These are phyloP conservation scores for Solanum aculeatissimum DNA, from an alignment of 305 asterid species.

Conservation along the genomic window DNA sequence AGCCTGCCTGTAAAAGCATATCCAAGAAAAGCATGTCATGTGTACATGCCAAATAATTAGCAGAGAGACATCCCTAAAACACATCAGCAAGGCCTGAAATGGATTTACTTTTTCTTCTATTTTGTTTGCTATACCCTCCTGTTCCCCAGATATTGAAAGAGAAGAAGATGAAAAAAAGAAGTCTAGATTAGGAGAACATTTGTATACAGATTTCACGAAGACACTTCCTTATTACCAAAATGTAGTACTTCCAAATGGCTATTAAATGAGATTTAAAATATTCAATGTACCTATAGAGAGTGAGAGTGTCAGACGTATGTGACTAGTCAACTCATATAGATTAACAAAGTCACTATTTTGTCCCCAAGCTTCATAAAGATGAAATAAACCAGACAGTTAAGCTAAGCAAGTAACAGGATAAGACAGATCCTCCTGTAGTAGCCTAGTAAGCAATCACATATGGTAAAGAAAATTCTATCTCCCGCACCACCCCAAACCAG, in stretches of 20 bases:
- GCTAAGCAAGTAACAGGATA: not conserved
- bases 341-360: not conserved
- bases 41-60: not conserved
- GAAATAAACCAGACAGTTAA: not conserved
- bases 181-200: not conserved
- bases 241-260: not conserved
- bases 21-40: conserved; percentile 12
- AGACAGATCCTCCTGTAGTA: not conserved
- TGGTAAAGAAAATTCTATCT: not conserved
- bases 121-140: not conserved
- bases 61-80: not conserved
- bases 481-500: not conserved
- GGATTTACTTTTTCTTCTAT: not conserved
- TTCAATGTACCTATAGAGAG: not conserved
- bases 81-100: not conserved
- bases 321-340: not conserved
- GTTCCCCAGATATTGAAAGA: not conserved
- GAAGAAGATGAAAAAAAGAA: not conserved
- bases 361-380: not conserved
- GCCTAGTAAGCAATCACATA: not conserved
- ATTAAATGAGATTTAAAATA: not conserved
- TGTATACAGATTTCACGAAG: not conserved
- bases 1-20: conserved; percentile 44
- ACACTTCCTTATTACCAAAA: not conserved
- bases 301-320: not conserved